Base-by-base conservation (phyloP, 225 moss, liverwort and hornwort species). In the Physcomitrium patens region DNA sequence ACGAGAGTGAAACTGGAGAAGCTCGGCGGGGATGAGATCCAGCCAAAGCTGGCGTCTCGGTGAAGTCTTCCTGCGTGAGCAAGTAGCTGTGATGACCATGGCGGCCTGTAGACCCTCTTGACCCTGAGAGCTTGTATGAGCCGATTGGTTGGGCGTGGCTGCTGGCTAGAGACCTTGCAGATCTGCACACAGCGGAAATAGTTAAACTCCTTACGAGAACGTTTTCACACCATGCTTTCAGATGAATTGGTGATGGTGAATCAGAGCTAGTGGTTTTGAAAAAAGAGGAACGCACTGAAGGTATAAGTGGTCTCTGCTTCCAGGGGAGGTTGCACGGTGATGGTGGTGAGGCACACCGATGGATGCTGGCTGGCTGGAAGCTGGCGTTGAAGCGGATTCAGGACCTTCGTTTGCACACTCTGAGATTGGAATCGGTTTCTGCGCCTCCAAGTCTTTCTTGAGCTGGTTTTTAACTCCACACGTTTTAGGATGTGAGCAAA, bases 111-210 rank as follows among this genome's bases (percentile, higher is more conserved):
- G 83, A 88, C 22, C 76, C 78, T 79, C 71, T 4, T 3, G 17
- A 77, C 0, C 75, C 82, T 1, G 75, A 3, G 2, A 86, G 80
- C 10, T 53, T 82, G 73, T 91, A 94, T 1, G 97, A 93, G 47
- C 94, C 97, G 10, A 75, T 9, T 3, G 86, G 91, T 23, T 86
- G 94, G 1, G 84, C 85, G 49, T 93, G 76, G 71, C 97, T 93
- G 22, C 97, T 94, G 7, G 91, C 90, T 19, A 99, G 64, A 13
- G 97, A 99, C 67, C 97, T 91, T 3, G 94, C 97, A 14, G 94
- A 99, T 51, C 93, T 93, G 84, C 54, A 73, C 45, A 60, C 24
- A 13, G 19, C 3, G 12, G 9, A 2, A 63, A 9, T 11, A 13
- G 28, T 61, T 2, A 42, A 0, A 23, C 8, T 56, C 26, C 17